Evolutionary conservation across 495 filamentous ascomycete genomes (phyloP).

Genomic region (Aspergillus egyptiacus): DNA sequence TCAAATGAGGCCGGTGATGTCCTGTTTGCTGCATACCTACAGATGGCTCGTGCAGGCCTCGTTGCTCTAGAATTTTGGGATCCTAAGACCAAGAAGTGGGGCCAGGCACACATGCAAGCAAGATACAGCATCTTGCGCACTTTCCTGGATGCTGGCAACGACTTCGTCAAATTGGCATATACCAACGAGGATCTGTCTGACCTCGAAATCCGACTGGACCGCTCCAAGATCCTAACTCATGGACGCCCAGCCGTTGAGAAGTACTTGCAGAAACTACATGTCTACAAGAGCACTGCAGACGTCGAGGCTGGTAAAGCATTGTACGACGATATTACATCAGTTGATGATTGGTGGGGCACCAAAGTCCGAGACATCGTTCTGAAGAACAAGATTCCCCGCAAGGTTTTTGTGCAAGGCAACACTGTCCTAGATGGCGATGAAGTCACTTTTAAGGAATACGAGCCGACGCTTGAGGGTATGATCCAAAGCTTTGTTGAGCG

Average conservation of each 20-base stretch:
- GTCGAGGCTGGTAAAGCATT: constrained; percentile 64
- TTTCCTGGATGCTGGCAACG: constrained; percentile 77
- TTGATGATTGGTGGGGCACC: constrained; percentile 73
- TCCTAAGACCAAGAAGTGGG: constrained; percentile 81
- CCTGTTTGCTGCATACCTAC: constrained; percentile 77
- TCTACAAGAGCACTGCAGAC: constrained; percentile 90
- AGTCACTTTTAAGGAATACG: constrained; percentile 84
- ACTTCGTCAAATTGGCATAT: constrained; percentile 75
- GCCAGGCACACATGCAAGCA: constrained; percentile 91
- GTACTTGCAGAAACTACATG: constrained; percentile 87
- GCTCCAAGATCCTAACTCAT: constrained; percentile 71
- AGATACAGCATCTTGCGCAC: constrained; percentile 83
- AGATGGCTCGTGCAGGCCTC: constrained; percentile 88
- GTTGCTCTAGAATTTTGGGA: constrained; percentile 85
- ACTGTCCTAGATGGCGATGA: constrained; percentile 68
- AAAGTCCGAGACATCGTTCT: constrained; percentile 74
- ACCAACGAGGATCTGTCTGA: constrained; percentile 71
- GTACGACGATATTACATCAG: constrained; percentile 76
- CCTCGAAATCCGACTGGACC: constrained; percentile 72
- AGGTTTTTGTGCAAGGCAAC: constrained; percentile 95
- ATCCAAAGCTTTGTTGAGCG: constrained; percentile 88
- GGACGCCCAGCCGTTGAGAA: constrained; percentile 69
- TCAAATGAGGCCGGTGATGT: constrained; percentile 75
- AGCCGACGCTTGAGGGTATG: constrained; percentile 75
- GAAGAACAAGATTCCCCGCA: constrained; percentile 81